A percentile compares a stretch with the other conserved stretches of the same genome.
Evolutionary conservation across 495 filamentous ascomycete species (phyloP).

Genomic region (Lasiosphaeriaceae sp.): DNA sequence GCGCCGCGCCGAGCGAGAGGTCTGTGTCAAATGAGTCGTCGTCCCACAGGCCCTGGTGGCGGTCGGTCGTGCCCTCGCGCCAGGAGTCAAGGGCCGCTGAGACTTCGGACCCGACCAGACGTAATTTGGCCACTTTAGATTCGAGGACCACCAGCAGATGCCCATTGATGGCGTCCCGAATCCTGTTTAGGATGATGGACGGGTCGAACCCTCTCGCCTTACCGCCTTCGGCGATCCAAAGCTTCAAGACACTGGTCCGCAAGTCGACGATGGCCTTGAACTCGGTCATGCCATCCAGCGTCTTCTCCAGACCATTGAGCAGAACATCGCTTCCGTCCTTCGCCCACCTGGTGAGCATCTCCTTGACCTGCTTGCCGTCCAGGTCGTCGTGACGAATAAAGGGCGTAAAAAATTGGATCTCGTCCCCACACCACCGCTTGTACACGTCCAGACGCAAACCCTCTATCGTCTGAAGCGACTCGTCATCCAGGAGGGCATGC

Average conservation of each 20-base stretch:
- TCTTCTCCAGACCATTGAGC: conserved; percentile 52
- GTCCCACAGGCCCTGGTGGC: conserved; percentile 58
- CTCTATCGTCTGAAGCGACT: conserved; percentile 57
- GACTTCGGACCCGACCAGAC: conserved; percentile 55
- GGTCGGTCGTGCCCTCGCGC: conserved; percentile 45
- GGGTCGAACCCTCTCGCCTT: conserved; percentile 54
- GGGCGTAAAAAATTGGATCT: conserved; percentile 82
- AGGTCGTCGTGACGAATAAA: conserved; percentile 86
- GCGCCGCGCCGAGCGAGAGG: conserved; percentile 38
- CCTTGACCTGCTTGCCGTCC: conserved; percentile 57
- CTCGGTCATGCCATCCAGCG: conserved; percentile 53
- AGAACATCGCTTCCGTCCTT: conserved; percentile 63
- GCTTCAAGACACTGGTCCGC: conserved; percentile 62
- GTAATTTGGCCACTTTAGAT: conserved; percentile 53
- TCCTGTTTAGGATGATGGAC: conserved; percentile 58
- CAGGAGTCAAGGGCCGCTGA: conserved; percentile 50
- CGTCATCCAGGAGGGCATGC: conserved; percentile 64
- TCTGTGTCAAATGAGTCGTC: conserved; percentile 45
- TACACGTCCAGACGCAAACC: conserved; percentile 79
- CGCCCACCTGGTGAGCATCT: conserved; percentile 71
- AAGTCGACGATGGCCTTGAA: conserved; percentile 65
- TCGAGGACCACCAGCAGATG: conserved; percentile 59
- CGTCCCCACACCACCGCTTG: conserved; percentile 75
- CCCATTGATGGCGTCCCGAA: conserved; percentile 65
- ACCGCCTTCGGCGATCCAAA: conserved; percentile 63